Percentiles rank a stretch among this genome's conserved stretches.
phyloP scores from a whole-genome alignment of 495 filamentous ascomycete species.

The Penicillium lividum region DNA sequence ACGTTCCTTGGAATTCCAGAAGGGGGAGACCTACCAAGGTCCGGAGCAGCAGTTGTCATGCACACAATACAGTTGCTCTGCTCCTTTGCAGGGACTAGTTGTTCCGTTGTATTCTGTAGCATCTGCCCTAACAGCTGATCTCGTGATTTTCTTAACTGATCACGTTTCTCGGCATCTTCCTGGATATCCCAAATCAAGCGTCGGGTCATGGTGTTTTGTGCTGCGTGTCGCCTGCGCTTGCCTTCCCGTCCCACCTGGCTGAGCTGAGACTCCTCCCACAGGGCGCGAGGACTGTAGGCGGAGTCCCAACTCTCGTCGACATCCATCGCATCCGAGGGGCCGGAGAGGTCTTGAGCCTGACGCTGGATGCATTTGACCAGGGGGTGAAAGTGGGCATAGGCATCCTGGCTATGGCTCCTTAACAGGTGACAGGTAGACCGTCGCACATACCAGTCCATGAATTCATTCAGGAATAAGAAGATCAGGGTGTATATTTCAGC shows the following conservation, averaged over 20 bases:
- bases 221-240: constrained; percentile 37
- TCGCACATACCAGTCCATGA: constrained; percentile 51
- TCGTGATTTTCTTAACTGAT: constrained; percentile 27
- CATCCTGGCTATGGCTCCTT: constrained; percentile 48
- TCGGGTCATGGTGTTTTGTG: constrained; percentile 42
- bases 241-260: constrained; percentile 42
- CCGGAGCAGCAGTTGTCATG: constrained; percentile 37
- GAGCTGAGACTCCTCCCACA: constrained; percentile 40
- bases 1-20: not conserved
- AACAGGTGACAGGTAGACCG: constrained; percentile 44
- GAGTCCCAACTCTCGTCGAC: constrained; percentile 30
- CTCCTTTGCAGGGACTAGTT: constrained; percentile 29
- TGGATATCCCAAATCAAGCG: constrained; percentile 49
- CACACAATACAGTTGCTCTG: constrained; percentile 38
- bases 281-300: constrained; percentile 27
- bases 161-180: constrained; percentile 36
- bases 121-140: constrained; percentile 31
- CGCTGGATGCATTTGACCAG: constrained; percentile 41
- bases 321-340: constrained; percentile 27
- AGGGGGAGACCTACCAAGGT: constrained; percentile 34
- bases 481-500: constrained; percentile 46
- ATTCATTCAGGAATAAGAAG: constrained; percentile 49
- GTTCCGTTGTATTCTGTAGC: constrained; percentile 27
- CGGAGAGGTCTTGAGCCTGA: constrained; percentile 27
- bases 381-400: constrained; percentile 43